phyloP scores from a whole-genome alignment of 179 eudicot species.

The Spinacia oleracea region DNA sequence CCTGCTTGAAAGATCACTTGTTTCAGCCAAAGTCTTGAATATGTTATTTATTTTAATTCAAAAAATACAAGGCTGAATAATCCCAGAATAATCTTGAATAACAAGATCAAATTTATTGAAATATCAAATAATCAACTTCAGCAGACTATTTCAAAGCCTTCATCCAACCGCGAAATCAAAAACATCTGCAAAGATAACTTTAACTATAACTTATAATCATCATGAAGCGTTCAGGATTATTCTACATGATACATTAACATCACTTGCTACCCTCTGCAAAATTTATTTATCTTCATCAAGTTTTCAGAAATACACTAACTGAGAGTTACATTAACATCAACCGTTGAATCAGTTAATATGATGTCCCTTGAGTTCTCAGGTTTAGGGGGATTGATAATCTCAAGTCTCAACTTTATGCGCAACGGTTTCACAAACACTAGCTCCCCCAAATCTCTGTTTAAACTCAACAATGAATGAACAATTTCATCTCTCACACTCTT shows the following conservation, averaged over 20 bases:
- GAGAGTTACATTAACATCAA: slow-evolving; percentile 64
- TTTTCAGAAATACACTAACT: slow-evolving; percentile 11
- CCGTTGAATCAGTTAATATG: slow-evolving; percentile 57
- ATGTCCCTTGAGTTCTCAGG: slow-evolving; percentile 52
- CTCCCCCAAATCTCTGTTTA: slow-evolving; percentile 52
- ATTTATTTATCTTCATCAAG: background rate
- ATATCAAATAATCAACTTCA: background rate
- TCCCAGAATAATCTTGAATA: background rate
- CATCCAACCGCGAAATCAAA: background rate
- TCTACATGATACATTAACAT: background rate
- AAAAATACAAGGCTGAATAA: background rate
- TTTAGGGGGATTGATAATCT: slow-evolving; percentile 66
- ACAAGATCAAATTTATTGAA: background rate
- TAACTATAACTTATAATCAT: too few species aligned
- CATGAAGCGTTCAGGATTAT: background rate
- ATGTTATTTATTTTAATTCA: too few species aligned
- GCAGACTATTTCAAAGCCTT: background rate
- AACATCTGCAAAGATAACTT: background rate
- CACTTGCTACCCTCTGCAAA: background rate
- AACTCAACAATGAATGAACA: slow-evolving; percentile 40
- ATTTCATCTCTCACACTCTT: slow-evolving; percentile 37
- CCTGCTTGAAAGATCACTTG: too few species aligned
- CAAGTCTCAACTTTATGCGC: slow-evolving; percentile 56
- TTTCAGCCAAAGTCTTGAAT: too few species aligned
- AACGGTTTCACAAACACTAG: slow-evolving; percentile 65